Evolutionary conservation across 192 early-diverging fungal genomes (phyloP).

Genomic region (Entophlyctis luteolus): DNA sequence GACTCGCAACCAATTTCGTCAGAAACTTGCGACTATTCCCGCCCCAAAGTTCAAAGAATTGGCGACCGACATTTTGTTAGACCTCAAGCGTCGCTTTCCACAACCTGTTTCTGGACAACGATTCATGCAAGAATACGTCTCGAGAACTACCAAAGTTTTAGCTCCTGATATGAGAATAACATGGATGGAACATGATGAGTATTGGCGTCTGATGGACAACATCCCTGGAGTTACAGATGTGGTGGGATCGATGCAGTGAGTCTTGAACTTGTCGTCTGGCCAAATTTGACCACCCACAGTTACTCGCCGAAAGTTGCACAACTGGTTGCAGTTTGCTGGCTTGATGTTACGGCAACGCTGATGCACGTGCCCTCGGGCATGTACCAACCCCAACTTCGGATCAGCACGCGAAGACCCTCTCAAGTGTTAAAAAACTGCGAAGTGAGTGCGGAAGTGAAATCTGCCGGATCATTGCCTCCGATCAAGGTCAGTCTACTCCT

Average conservation of each 20-base stretch:
- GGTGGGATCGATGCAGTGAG: neutral
- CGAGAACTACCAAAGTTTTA: neutral
- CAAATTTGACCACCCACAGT: neutral
- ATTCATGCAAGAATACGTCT: neutral
- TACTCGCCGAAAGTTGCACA: neutral
- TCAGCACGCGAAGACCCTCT: neutral
- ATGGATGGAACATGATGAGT: neutral
- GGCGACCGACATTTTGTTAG: conserved; percentile 76
- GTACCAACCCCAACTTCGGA: neutral
- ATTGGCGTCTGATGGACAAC: neutral
- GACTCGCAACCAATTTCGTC: conserved; percentile 92
- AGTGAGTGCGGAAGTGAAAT: neutral
- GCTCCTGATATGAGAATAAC: neutral
- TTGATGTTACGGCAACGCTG: neutral
- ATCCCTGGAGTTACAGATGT: neutral
- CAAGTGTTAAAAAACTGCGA: neutral
- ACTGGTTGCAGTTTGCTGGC: neutral
- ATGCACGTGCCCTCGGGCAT: neutral
- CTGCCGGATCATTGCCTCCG: neutral
- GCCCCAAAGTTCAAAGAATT: conserved; percentile 84
- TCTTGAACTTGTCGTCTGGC: neutral
- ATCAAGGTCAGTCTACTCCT: neutral
- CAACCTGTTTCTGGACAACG: too few species aligned
- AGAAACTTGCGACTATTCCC: conserved; percentile 89
- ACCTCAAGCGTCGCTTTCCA: conserved; percentile 46